Evolutionary conservation across 2,329 filamentous ascomycete genomes (phyloP), one percentile per base, ranked within the genome.

Genomic region (Torrubiella hemipterigena): DNA sequence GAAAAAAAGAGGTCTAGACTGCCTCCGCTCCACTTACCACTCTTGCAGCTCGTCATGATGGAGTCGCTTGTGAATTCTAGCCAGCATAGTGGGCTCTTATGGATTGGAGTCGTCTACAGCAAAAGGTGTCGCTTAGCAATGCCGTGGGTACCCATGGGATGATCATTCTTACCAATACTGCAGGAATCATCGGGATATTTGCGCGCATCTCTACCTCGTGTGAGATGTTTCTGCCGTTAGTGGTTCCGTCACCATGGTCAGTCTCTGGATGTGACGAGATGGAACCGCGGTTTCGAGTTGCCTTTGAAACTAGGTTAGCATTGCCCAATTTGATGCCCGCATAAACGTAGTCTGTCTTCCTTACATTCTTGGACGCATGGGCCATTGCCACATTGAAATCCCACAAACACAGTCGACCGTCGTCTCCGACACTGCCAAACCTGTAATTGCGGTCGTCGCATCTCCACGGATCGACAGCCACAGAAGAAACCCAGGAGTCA

Each of bases 311-410:
- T 16, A 8, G 14, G 17, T 35, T 48, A 44, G 9, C n/a, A 3
- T 27, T 11, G 28, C 25, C 22, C 28, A 17, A 24, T 30, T 11
- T 24, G 17, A 8, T 17, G 17, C 14, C 3, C n/a, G 11, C 22
- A 16, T 14, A 7, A 15, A 45, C 31, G 15, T 41, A 43, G 37
- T 40, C 39, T 42, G 46, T 12, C 9, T 30, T 31, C 70, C 81
- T 49, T 61, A 86, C 81, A 43, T 74, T 79, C 58, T 89, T 89
- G 14, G 91, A 89, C 37, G 87, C 73, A 55, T 93, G 83, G 45
- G 98, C 67, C 89, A 96, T 96, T 44, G 86, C 86, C 25, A 94
- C 85, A 42, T 80, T 94, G 52, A 98, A 98, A 60, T 98, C 91
- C 91, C 91, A 98, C 10, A 98, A 63, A 36, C 94, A 73, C 13